Evolutionary conservation across 306 rosid species (phyloP).

Genomic region (Luffa acutangula): DNA sequence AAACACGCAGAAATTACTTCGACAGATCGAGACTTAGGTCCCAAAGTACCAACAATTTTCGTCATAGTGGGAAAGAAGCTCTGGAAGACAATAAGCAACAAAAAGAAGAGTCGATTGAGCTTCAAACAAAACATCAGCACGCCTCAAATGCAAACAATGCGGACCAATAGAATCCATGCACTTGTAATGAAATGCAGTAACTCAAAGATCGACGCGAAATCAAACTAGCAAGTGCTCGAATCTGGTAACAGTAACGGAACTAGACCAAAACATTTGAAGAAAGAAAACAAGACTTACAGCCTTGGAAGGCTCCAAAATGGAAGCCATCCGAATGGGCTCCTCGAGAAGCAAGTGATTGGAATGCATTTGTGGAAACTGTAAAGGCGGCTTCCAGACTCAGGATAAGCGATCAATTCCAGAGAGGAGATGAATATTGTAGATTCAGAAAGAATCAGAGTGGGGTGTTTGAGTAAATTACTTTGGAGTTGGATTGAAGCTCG

Average conservation of each 20-base stretch:
- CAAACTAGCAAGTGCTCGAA: not conserved
- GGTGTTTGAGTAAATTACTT: not conserved
- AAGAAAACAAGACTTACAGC: constrained; percentile 29
- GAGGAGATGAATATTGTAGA: not conserved
- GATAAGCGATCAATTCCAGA: not conserved
- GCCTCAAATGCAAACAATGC: not conserved
- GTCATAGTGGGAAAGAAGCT: constrained; percentile 78
- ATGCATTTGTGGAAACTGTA: constrained; percentile 39
- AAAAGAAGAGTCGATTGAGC: constrained; percentile 14
- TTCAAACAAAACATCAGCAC: not conserved
- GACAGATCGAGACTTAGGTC: constrained; percentile 74
- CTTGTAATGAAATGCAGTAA: not conserved
- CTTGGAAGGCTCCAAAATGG: constrained; percentile 83
- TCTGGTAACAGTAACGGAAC: not conserved
- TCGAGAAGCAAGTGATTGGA: constrained; percentile 80
- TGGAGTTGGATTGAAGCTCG: not conserved
- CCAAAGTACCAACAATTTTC: constrained; percentile 89
- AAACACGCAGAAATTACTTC: constrained; percentile 71
- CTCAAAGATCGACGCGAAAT: not conserved
- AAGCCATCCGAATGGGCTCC: constrained; percentile 88
- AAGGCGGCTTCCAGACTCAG: not conserved
- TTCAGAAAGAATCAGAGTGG: not conserved
- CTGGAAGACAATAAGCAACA: constrained; percentile 20
- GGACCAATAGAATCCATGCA: not conserved
- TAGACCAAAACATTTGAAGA: not conserved